These are phyloP conservation scores for Stenogyne calaminthoides DNA, from an alignment of 305 asterid genomes.

Conservation along the genomic window DNA sequence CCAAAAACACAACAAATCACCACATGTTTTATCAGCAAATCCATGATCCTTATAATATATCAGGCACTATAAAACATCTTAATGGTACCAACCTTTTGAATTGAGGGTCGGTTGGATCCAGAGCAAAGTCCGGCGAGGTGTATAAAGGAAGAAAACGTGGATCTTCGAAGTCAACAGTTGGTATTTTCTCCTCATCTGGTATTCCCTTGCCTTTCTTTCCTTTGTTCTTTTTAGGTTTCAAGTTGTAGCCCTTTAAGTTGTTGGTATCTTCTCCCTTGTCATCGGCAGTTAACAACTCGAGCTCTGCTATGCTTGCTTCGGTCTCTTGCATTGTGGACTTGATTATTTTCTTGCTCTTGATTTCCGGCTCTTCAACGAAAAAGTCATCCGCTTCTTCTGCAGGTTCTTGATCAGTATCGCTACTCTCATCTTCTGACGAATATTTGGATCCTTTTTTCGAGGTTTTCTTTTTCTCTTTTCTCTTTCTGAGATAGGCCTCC, in stretches of 20 bases:
- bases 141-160: constrained; percentile 69
- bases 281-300: constrained; percentile 79
- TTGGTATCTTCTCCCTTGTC: constrained; percentile 48
- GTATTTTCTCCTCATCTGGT: constrained; percentile 63
- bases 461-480: constrained; percentile 66
- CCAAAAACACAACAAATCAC: background rate
- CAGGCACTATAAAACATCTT: too few species aligned
- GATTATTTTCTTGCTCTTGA: constrained; percentile 34
- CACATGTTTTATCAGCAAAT: background rate
- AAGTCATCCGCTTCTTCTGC: constrained; percentile 76
- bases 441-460: constrained; percentile 58
- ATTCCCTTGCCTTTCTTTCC: constrained; percentile 61
- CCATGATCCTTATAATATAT: background rate
- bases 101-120: constrained; percentile 96
- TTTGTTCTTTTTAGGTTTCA: constrained; percentile 67
- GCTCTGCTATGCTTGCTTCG: constrained; percentile 82
- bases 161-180: constrained; percentile 58
- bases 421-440: constrained; percentile 66
- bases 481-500: constrained; percentile 73
- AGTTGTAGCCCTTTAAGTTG: constrained; percentile 69
- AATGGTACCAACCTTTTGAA: constrained; percentile 63
- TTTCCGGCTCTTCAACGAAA: constrained; percentile 59
- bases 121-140: constrained; percentile 60
- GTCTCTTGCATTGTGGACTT: constrained; percentile 44
- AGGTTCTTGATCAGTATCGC: constrained; percentile 52